phyloP scores from a whole-genome alignment of 345 rosid genomes.

The Melastoma malabathricum region DNA sequence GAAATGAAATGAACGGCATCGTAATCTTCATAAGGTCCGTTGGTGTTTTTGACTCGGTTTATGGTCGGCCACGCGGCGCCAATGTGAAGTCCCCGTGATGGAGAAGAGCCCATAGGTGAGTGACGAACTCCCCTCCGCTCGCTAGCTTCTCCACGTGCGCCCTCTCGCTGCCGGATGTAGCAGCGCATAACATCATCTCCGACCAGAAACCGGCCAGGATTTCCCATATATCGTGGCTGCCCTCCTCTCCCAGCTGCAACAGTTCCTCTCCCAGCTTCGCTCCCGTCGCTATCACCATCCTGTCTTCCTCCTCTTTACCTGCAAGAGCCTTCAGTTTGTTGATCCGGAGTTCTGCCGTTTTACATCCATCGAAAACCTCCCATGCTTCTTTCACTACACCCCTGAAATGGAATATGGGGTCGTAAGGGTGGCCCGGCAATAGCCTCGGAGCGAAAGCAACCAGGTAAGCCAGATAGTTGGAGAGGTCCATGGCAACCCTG shows the following conservation, averaged over 20 bases:
- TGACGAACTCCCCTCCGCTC: not conserved
- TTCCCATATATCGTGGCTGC: not conserved
- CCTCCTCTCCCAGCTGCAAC: not conserved
- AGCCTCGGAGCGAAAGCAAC: not conserved
- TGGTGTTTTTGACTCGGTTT: no score
- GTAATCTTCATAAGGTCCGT: no score
- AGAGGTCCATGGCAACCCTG: not conserved
- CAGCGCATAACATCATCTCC: not conserved
- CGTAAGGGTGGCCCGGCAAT: not conserved
- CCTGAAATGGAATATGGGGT: not conserved
- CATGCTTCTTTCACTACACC: not conserved
- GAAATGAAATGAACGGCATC: no score
- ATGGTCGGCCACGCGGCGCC: no score
- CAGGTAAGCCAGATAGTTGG: not conserved
- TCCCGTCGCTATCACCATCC: no score
- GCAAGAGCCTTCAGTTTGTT: not conserved
- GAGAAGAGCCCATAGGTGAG: slow-evolving; percentile 4
- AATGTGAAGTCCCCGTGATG: not conserved
- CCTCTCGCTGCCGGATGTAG: not conserved
- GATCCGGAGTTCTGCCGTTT: not conserved
- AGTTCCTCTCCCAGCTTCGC: not conserved
- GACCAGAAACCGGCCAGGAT: no score
- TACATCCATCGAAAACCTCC: not conserved
- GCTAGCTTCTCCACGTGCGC: not conserved
- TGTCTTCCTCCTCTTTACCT: no score